A percentile compares a stretch with the other conserved stretches of the same genome.
Conservation (phyloP, 2,329 filamentous ascomycete genomes). For the Ciborinia camelliae region DNA sequence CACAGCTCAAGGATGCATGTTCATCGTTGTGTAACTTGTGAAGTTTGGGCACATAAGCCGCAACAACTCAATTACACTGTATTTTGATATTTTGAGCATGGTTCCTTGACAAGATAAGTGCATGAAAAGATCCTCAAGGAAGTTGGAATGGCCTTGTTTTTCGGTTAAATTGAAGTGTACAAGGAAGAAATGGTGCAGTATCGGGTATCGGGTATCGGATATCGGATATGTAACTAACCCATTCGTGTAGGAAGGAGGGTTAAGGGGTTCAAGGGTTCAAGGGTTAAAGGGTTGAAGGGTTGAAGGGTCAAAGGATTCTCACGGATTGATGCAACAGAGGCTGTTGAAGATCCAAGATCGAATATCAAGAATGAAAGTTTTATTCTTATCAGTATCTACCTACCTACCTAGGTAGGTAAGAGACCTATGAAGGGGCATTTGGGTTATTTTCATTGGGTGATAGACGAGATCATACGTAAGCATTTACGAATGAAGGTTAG, state of each 20-base stretch:
- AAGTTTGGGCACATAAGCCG: neutral
- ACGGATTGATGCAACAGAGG: too few species aligned
- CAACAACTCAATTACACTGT: neutral
- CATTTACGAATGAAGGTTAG: neutral
- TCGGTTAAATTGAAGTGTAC: conserved; percentile 6
- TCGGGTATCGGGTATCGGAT: too few species aligned
- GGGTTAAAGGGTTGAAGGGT: too few species aligned
- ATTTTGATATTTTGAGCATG: neutral
- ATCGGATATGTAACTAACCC: too few species aligned
- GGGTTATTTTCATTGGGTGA: neutral
- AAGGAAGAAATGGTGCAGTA: too few species aligned
- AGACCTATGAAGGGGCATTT: neutral
- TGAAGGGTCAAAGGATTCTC: too few species aligned
- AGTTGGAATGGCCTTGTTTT: conserved; percentile 8
- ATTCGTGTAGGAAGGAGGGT: too few species aligned
- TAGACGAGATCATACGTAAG: neutral
- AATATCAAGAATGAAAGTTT: too few species aligned
- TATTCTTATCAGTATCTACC: neutral
- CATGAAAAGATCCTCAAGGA: neutral
- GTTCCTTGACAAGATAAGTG: neutral
- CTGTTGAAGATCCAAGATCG: too few species aligned
- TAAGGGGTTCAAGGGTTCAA: too few species aligned
- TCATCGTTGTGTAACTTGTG: neutral
- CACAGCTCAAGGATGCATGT: neutral
- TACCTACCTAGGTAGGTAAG: too few species aligned